These are phyloP conservation scores for Solanum etuberosum DNA, from an alignment of 257 asterid species.

Conservation along the genomic window DNA sequence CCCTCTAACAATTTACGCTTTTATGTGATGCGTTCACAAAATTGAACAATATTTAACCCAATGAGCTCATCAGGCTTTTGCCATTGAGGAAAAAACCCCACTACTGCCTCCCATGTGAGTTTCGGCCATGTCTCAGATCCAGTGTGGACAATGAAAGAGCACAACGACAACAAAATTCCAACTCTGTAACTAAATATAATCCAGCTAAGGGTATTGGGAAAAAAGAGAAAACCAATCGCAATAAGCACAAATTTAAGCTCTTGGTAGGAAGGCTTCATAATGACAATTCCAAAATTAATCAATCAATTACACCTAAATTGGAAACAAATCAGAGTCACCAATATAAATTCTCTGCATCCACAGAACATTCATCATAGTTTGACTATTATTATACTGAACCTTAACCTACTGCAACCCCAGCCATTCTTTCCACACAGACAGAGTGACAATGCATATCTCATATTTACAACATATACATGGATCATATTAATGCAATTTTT, in stretches of 20 bases:
- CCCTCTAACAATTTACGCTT: neutral
- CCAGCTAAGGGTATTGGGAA: neutral
- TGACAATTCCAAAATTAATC: neutral
- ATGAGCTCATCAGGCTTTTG: neutral
- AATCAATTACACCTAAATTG: neutral
- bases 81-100: neutral
- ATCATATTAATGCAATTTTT: neutral
- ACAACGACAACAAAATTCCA: neutral
- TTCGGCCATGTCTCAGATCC: neutral
- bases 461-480: neutral
- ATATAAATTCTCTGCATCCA: neutral
- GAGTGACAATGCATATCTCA: neutral
- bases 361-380: neutral
- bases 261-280: neutral
- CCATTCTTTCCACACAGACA: neutral
- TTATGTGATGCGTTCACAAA: neutral
- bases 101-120: neutral
- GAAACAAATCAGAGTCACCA: neutral
- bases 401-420: neutral
- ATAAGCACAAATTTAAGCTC: neutral
- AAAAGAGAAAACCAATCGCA: neutral
- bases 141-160: neutral
- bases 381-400: neutral
- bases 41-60: neutral
- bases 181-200: neutral